These are phyloP conservation scores for Malus sylvestris DNA, from an alignment of 306 rosid species.

Conservation along the genomic window DNA sequence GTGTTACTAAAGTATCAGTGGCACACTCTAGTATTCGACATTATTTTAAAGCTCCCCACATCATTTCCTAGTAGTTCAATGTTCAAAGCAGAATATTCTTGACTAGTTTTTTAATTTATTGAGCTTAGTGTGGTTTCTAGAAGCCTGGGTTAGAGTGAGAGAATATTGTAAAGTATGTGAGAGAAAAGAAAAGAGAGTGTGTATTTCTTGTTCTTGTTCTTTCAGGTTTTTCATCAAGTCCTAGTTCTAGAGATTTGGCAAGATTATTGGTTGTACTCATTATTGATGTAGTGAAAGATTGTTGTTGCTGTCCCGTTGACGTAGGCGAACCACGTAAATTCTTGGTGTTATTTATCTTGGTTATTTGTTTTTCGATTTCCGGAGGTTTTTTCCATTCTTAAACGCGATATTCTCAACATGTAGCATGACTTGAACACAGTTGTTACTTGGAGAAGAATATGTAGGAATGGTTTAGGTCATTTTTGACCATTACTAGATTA, in stretches of 20 bases:
- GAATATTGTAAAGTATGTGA: no score
- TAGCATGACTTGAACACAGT: not conserved
- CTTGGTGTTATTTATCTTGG: no score
- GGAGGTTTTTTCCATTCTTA: no score
- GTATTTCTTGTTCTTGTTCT: no score
- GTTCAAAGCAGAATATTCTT: not conserved
- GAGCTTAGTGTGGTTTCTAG: not conserved
- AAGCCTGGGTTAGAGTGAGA: not conserved
- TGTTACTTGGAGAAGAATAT: not conserved
- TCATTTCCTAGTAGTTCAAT: not conserved
- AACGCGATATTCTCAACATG: not conserved
- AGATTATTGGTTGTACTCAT: no score
- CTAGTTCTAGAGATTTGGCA: no score
- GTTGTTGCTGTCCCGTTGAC: no score
- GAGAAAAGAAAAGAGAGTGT: no score
- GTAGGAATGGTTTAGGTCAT: not conserved
- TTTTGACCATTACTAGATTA: not conserved
- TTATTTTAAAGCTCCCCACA: not conserved
- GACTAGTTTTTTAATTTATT: not conserved
- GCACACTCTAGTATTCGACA: not conserved
- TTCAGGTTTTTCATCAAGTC: no score
- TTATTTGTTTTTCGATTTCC: no score
- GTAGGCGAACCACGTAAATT: no score
- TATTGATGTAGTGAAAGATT: no score
- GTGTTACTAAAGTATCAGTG: not conserved